Base-by-base conservation (phyloP, 495 filamentous ascomycete species). In the Podospora tetraspora region DNA sequence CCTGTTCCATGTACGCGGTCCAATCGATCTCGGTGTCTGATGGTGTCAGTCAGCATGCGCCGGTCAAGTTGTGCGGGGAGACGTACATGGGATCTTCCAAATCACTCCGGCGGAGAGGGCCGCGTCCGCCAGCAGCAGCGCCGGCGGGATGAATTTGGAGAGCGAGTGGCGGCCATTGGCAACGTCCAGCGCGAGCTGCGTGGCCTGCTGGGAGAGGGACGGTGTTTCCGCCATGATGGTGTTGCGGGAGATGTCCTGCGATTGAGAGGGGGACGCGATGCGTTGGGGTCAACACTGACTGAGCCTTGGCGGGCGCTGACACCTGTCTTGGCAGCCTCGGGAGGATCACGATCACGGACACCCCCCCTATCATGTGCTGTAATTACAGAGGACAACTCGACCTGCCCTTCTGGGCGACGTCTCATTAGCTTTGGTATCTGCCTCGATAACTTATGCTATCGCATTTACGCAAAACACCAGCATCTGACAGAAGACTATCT, bases 11-110 rank as follows among this genome's bases (percentile, higher is more conserved):
- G 78, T 99, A 99, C 2, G 94, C 92, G 63, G 83, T 85, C 95
- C 95, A 99, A 79, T 99, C 95, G 74, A 99, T 99, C 77, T 99
- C 95, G 58, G 95, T 99, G 77, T 99, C 95, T 98, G 73, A 3
- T 19, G 19, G n/a, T 9, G 13, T 24, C 56, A n/a, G 66, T 22
- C 10, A 10, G 32, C 19, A 29, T 12, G 56, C n/a, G 23, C 9
- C 8, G 11, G 2, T 7, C 29, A 16, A 61, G 43, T 5, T 29
- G 52, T 2, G 24, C 12, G 30, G 19, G 34, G 57, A 9, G 6
- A 70, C 89, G 81, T 83, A 97, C 94, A 99, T 56, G 94, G 88
- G 64, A 97, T 85, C 74, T 90, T 95, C 85, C 86, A 87, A 67
- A 98, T 92, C 67, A 98, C 86, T 30, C 92, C 76, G 23, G 78